Conservation (phyloP, 192 early-diverging fungal species). For the Umbelopsis vinacea region DNA sequence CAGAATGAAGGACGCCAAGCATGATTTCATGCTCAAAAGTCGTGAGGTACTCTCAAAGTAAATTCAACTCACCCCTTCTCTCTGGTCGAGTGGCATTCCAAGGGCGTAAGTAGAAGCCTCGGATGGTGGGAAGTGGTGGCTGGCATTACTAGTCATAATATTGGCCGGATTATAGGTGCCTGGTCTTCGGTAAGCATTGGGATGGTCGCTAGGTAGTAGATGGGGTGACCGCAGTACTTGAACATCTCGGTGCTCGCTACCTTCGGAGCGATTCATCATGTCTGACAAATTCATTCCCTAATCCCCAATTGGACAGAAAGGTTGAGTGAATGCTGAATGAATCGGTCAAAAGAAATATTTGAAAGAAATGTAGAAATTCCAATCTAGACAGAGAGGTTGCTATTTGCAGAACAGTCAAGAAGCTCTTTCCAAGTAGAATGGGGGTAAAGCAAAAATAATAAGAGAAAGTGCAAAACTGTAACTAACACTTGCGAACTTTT, state of each 20-base stretch:
- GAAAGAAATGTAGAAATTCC: no score
- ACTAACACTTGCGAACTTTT: not conserved
- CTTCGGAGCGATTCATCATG: conserved; percentile 24
- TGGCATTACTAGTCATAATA: not conserved
- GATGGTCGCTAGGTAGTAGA: not conserved
- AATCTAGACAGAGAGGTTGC: no score
- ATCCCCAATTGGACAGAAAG: conserved; percentile 1
- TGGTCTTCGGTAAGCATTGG: not conserved
- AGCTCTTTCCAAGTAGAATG: not conserved
- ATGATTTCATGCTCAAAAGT: not conserved
- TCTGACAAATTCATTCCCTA: conserved; percentile 22
- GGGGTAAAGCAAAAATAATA: not conserved
- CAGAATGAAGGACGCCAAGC: not conserved
- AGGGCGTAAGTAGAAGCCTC: not conserved
- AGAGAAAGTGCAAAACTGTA: not conserved
- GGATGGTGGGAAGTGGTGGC: not conserved
- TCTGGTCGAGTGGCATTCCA: not conserved
- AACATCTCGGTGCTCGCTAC: conserved; percentile 21
- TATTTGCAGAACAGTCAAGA: not conserved
- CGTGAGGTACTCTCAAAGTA: no score
- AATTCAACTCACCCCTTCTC: not conserved
- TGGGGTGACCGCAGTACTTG: conserved; percentile 3
- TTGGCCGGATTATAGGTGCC: not conserved
- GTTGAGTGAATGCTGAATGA: not conserved
- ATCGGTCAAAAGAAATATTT: no score